Base-by-base conservation (phyloP, 345 rosid genomes). In the Citrus trifoliata region DNA sequence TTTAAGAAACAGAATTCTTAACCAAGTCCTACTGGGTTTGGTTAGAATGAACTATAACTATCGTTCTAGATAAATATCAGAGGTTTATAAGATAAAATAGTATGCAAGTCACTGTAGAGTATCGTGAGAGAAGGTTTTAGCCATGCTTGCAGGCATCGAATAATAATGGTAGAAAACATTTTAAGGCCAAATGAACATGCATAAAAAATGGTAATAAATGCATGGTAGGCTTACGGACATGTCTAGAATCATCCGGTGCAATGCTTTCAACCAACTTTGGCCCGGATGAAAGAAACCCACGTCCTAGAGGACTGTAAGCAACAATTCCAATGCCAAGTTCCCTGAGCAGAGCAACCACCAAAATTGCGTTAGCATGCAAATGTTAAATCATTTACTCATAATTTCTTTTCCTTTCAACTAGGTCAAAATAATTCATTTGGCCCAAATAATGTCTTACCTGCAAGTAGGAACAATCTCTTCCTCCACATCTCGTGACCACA, bases 261-360 rank as follows among this genome's bases (percentile, higher is more conserved):
- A 93, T 24, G 60, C 63, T 85, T 62, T 89, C 92, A 73, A 82
- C 67, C 32, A 91, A 10, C 66, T 91, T 88, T 10, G 91, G 76
- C 66, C 97, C 94, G 1, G 80, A 56, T 24, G 93, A 86, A 2
- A 93, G 71, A 83, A 93, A 91, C 3, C 95, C 95, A 42, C 93
- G 82, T 61, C 93, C 94, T 0, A 92, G 79, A 60, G 93, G 93
- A 80, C 97, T 86, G 79, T 90, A 92, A 1, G 92, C 88, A 70
- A 90, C 97, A 79, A 92, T 88, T 16, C 94, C 91, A 18, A 90
- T 92, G 67, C 94, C 94, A 69, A 91, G 95, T 68, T 93, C 94
- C 83, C 95, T 88, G 48, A 12, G 48, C 46, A 86, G 40, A 12
- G 48, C 46, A 86, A 68, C 25, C 1, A 40, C 35, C 59, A 2